A percentile compares a stretch with the other conserved stretches of the same genome.
phyloP scores from a whole-genome alignment of 768 basidiomycete species.

The Pisolithus sp. region DNA sequence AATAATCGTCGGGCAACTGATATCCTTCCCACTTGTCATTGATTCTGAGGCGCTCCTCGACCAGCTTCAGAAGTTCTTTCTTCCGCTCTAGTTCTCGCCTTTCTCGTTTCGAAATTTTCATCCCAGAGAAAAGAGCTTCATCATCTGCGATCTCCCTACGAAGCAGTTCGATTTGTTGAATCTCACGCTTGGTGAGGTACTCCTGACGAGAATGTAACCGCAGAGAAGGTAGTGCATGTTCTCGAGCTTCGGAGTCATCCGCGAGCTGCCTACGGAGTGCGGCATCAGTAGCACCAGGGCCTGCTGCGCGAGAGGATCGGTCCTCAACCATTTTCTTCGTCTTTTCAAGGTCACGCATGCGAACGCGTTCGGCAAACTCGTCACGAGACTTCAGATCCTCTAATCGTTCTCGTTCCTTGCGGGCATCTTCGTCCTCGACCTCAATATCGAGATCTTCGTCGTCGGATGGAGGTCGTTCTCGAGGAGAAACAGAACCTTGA shows the following conservation, averaged over 20 bases:
- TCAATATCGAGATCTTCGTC: constrained; percentile 44
- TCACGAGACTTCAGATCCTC: constrained; percentile 85
- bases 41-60: constrained; percentile 90
- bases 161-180: constrained; percentile 91
- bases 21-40: constrained; percentile 97
- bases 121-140: constrained; percentile 82
- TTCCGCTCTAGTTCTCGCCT: constrained; percentile 77
- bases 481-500: constrained; percentile 30
- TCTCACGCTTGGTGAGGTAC: constrained; percentile 93
- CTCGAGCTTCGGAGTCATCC: constrained; percentile 62
- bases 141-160: constrained; percentile 93
- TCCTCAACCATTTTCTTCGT: constrained; percentile 92
- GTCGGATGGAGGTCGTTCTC: constrained; percentile 19
- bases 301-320: constrained; percentile 69
- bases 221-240: constrained; percentile 56
- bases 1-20: constrained; percentile 93
- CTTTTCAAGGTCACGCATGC: constrained; percentile 72
- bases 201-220: constrained; percentile 89
- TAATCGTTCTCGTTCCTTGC: constrained; percentile 65
- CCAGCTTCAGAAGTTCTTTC: constrained; percentile 85
- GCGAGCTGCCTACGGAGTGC: constrained; percentile 74
- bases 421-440: constrained; percentile 73
- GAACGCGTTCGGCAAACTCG: constrained; percentile 86
- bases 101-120: constrained; percentile 85
- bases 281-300: constrained; percentile 71